These are phyloP conservation scores for Fusarium sp. DNA, from an alignment of 2,329 filamentous ascomycete genomes.

Conservation along the genomic window DNA sequence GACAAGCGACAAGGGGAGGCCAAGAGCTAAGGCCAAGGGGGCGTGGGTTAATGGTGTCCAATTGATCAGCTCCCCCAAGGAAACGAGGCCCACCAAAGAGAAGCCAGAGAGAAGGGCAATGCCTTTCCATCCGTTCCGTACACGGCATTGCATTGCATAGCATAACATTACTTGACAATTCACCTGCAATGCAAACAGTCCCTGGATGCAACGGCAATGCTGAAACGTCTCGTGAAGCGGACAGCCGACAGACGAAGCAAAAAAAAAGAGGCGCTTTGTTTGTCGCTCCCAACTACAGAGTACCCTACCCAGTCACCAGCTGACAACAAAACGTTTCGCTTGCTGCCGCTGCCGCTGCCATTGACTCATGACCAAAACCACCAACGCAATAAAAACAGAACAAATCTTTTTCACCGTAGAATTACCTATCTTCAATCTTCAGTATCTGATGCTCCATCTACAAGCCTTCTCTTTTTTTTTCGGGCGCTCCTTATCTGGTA, in stretches of 20 bases:
- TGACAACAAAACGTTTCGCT: not conserved
- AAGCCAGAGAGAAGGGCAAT: conserved; percentile 1
- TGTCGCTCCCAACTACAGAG: not conserved
- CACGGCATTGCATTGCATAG: conserved; percentile 2
- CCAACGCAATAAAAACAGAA: not conserved
- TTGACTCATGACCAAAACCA: conserved; percentile 6
- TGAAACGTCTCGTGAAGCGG: not conserved
- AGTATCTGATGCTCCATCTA: not conserved
- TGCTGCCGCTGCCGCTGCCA: not conserved
- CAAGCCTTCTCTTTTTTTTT: not conserved
- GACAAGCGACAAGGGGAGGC: not conserved
- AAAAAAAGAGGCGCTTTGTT: not conserved
- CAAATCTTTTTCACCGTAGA: conserved; percentile 16
- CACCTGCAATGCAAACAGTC: not conserved
- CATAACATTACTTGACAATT: not conserved
- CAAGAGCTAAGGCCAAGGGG: conserved; percentile 7
- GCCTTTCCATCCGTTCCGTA: conserved; percentile 2
- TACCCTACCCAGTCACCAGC: not conserved
- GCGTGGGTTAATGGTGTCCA: conserved; percentile 7
- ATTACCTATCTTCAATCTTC: conserved; percentile 14
- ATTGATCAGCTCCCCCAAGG: not conserved
- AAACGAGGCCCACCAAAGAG: conserved; percentile 23
- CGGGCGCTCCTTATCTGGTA: not conserved
- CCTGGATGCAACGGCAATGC: not conserved
- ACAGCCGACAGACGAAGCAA: too few relatives aligned